Conservation (phyloP, 495 filamentous ascomycete species). For the Arthonia radiata region DNA sequence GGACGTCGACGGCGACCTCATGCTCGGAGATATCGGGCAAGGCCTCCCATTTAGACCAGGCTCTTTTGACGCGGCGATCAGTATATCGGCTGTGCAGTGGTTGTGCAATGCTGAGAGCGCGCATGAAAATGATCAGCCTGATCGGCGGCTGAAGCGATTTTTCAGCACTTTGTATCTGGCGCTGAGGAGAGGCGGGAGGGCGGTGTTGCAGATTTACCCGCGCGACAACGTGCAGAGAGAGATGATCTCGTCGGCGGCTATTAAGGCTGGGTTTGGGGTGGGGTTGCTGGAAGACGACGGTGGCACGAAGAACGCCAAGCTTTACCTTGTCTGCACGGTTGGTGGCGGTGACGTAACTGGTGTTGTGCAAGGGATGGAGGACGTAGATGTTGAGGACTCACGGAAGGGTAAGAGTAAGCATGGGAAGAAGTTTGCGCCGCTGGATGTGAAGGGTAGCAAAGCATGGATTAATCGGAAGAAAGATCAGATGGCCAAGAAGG, state of each 20-base stretch:
- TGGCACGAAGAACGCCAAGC: constrained; percentile 79
- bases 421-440: constrained; percentile 17
- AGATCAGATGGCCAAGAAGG: constrained; percentile 80
- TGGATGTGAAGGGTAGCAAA: constrained; percentile 78
- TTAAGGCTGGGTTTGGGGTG: constrained; percentile 84
- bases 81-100: constrained; percentile 90
- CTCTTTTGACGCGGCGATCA: constrained; percentile 82
- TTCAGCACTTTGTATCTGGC: constrained; percentile 80
- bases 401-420: constrained; percentile 17
- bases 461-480: constrained; percentile 88
- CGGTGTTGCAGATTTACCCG: constrained; percentile 94
- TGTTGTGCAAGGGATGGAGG: constrained; percentile 66
- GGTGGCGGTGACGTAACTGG: constrained; percentile 59
- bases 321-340: constrained; percentile 84
- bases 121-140: constrained; percentile 37
- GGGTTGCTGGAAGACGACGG: constrained; percentile 88
- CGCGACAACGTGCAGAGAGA: constrained; percentile 76
- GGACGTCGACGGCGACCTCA: constrained; percentile 73
- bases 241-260: constrained; percentile 75
- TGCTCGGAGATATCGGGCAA: constrained; percentile 85
- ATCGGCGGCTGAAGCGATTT: constrained; percentile 54
- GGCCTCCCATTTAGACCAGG: constrained; percentile 85
- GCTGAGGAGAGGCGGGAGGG: constrained; percentile 61
- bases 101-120: constrained; percentile 82
- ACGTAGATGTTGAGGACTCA: constrained; percentile 58